A percentile compares a stretch with the other conserved stretches of the same genome.
Evolutionary conservation across 2,329 filamentous ascomycete genomes (phyloP).

Genomic region (Ascochyta koolunga): DNA sequence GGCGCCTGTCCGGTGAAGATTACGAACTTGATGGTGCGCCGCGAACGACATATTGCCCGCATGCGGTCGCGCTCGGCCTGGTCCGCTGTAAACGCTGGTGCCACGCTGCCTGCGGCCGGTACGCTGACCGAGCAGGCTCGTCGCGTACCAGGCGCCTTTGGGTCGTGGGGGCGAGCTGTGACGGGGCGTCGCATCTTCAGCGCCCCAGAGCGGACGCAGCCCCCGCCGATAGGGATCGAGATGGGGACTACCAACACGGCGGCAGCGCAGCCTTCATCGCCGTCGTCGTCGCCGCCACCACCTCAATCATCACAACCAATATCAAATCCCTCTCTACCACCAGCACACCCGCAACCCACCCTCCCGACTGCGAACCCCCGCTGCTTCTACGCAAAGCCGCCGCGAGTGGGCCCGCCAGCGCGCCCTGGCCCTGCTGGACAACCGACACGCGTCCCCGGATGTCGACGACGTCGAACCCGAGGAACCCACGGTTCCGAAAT

Average conservation of each 20-base stretch:
- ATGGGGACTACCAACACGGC: slow-evolving; percentile 26
- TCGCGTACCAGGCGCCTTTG: slow-evolving; percentile 22
- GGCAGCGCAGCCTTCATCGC: background rate
- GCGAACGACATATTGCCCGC: slow-evolving; percentile 72
- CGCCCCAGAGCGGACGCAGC: slow-evolving; percentile 30
- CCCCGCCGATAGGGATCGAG: slow-evolving; percentile 37
- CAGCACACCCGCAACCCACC: background rate
- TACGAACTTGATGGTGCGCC: slow-evolving; percentile 85
- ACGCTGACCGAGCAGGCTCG: slow-evolving; percentile 2
- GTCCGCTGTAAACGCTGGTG: slow-evolving; percentile 3
- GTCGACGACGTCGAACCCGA: slow-evolving; percentile 30
- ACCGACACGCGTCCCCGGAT: slow-evolving; percentile 26
- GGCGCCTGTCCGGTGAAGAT: slow-evolving; percentile 58
- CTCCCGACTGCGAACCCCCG: slow-evolving; percentile 18
- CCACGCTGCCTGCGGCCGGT: background rate
- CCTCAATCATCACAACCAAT: background rate
- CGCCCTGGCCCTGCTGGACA: slow-evolving; percentile 53
- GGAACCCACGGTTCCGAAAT: slow-evolving; percentile 19
- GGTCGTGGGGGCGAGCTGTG: slow-evolving; percentile 32
- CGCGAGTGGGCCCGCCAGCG: slow-evolving; percentile 55
- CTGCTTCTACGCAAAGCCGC: slow-evolving; percentile 33
- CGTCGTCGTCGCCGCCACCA: background rate
- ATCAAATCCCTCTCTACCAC: no score
- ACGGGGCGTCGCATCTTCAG: slow-evolving; percentile 41
- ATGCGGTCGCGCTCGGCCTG: slow-evolving; percentile 57